Evolutionary conservation across 2,329 filamentous ascomycete genomes (phyloP), one percentile per base, ranked within the genome.

Genomic region (Fusarium sp.): DNA sequence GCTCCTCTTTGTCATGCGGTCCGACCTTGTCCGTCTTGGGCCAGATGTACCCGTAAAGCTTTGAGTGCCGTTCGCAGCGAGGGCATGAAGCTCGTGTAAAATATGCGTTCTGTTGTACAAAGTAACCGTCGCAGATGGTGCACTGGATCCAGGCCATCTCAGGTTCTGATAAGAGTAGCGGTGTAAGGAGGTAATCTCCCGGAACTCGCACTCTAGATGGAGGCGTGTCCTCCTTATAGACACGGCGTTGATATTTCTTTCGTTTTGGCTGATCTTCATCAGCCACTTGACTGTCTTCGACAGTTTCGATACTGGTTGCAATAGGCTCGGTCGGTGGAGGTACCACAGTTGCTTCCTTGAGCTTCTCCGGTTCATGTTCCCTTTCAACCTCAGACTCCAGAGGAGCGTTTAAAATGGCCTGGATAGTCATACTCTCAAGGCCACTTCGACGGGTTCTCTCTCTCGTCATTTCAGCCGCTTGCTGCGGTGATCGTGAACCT

Each of bases 21-120:
- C 94, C 94, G 32, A 92, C 90, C 70, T 88, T 92, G 67, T 97
- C 93, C 1, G 96, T 98, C 85, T 99, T 98, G 10, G 96, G 96
- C 96, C 96, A 99, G 64, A 93, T 87, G 79, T 93, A 98, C 0
- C 97, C 97, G 80, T 98, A 99, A 2, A 99, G 85, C 84, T 97
- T 98, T 21, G 94, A 97, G 80, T 99, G 96, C 1, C 96, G 90
- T 83, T 99, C 96, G 81, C 96, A 99, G 11, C 96, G 90, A 8
- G 94, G 95, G 80, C 96, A 99, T 21, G 94, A 92, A 54, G 93
- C 91, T 59, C 92, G 90, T 2, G 95, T 98, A 73, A 92, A 92
- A 81, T 97, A 98, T 1, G 94, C 94, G 72, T 98, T 93, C 44
- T 90, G 88, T 81, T 98, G 96, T 10, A 98, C 92, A 80, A 98